phyloP scores from a whole-genome alignment of 371 early-diverging fungal genomes.

The Saksenaea vasiformis region DNA sequence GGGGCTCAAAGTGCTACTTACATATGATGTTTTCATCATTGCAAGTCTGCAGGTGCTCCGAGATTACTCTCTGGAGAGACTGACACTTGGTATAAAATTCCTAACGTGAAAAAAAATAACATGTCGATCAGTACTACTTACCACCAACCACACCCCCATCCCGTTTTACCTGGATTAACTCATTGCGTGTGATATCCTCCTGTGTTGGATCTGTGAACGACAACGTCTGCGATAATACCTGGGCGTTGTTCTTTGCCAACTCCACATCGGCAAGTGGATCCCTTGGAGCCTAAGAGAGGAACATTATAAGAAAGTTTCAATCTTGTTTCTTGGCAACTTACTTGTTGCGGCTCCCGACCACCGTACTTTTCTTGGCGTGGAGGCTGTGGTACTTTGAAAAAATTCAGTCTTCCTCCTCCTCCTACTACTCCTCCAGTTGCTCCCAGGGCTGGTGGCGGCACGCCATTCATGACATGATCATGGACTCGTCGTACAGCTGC shows the following conservation, averaged over 20 bases:
- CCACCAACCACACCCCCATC: not conserved
- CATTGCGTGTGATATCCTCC: slow-evolving; percentile 50
- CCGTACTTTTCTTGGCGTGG: slow-evolving; percentile 2
- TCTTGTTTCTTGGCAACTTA: not conserved
- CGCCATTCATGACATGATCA: slow-evolving; percentile 30
- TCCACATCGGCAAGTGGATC: slow-evolving; percentile 33
- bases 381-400: slow-evolving; percentile 6
- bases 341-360: not conserved
- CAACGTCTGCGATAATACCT: slow-evolving; percentile 48
- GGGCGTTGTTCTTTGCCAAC: slow-evolving; percentile 50
- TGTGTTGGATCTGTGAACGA: slow-evolving; percentile 53
- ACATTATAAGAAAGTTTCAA: not conserved
- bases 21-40: slow-evolving; percentile 44
- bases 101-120: slow-evolving; percentile 12
- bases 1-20: slow-evolving; percentile 18
- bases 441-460: slow-evolving; percentile 6
- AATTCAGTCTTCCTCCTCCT: slow-evolving; percentile 4
- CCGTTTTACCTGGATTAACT: slow-evolving; percentile 37
- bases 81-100: slow-evolving; percentile 50
- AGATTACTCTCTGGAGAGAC: slow-evolving; percentile 32
- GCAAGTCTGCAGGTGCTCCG: slow-evolving; percentile 35
- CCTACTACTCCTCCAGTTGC: no score
- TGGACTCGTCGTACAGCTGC: slow-evolving; percentile 32
- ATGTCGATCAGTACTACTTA: not conserved
- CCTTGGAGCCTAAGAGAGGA: not conserved